phyloP scores from a whole-genome alignment of 78 protist genomes.

The Dictyostelium citrinum region DNA sequence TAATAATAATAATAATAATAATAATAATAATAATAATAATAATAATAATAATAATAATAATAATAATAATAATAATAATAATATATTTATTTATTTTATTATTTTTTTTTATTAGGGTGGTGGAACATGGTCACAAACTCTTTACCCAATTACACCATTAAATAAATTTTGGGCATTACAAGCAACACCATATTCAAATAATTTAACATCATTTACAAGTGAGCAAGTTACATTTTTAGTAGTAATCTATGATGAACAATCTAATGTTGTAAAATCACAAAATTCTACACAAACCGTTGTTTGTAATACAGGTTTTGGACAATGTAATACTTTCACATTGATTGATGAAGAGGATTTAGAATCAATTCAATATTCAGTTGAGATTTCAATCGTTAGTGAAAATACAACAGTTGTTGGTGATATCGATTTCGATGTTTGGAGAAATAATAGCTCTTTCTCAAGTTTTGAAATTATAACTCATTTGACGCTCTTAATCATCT shows the following conservation, averaged over 20 bases:
- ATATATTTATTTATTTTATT: too few relatives aligned
- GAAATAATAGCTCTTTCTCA: conserved; percentile 30
- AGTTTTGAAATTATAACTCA: conserved; percentile 50
- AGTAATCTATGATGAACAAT: not conserved
- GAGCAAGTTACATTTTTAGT: not conserved
- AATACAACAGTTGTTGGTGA: conserved; percentile 28
- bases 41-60: too few relatives aligned
- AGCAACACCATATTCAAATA: conserved; percentile 46
- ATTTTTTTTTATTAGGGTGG: not conserved
- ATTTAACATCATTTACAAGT: not conserved
- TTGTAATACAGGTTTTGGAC: conserved; percentile 14
- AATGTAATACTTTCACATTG: conserved; percentile 25
- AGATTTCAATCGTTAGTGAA: not conserved
- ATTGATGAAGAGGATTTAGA: conserved; percentile 25
- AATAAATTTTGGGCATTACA: conserved; percentile 54
- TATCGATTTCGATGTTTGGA: conserved; percentile 24
- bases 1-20: too few relatives aligned
- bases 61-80: too few relatives aligned
- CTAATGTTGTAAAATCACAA: not conserved
- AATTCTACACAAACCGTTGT: not conserved
- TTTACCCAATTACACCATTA: not conserved
- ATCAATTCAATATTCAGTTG: not conserved
- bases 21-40: too few relatives aligned
- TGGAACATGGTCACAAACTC: not conserved
- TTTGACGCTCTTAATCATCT: conserved; percentile 24